A percentile compares a stretch with the other conserved stretches of the same genome.
phyloP scores from a whole-genome alignment of 2,329 filamentous ascomycete genomes.

The Blastomyces gilchristii region DNA sequence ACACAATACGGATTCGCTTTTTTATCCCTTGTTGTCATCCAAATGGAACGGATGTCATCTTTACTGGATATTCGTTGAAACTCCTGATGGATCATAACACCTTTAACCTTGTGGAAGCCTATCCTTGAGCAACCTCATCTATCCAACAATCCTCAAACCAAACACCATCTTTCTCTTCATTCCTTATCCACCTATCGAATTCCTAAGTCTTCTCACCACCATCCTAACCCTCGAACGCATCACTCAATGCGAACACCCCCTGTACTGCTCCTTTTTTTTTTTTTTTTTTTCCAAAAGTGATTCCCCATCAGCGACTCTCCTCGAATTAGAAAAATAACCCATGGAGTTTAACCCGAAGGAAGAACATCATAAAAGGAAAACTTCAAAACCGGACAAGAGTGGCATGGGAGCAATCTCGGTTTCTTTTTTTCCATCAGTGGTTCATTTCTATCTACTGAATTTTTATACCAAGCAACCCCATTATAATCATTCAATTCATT shows the following conservation, averaged over 20 bases:
- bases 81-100: background rate
- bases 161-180: no score
- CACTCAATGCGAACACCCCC: background rate
- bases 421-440: background rate
- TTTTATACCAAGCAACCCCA: background rate
- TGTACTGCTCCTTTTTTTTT: no score
- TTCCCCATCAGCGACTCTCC: background rate
- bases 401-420: background rate
- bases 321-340: background rate
- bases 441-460: no score
- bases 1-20: background rate
- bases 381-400: no score
- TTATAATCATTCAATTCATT: background rate
- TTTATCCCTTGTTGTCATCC: background rate
- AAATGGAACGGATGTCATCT: background rate
- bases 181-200: background rate
- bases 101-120: background rate
- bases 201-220: background rate
- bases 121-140: background rate
- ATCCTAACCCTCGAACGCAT: background rate
- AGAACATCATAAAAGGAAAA: background rate
- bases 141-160: background rate
- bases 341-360: background rate
- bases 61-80: background rate
- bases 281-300: background rate